Base-by-base conservation (phyloP, 192 early-diverging fungal species). In the Phycomyces nitens region DNA sequence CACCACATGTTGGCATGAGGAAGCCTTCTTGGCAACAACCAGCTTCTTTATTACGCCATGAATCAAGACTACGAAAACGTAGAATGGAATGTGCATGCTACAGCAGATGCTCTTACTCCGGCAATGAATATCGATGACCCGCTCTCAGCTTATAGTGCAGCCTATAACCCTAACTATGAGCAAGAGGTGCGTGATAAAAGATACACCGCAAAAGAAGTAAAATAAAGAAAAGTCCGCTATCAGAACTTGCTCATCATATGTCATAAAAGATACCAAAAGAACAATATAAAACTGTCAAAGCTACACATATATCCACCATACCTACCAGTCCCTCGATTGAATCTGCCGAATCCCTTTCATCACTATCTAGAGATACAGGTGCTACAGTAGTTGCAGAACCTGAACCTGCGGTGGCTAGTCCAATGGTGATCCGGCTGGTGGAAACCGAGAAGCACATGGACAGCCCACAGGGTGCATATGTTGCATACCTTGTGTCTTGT, bases 381-480 rank as follows among this genome's bases (percentile, higher is more conserved):
- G 7, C 29, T 7, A 34, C 29, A 44, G 43, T 11, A 16, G 60
- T 12, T 6, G 18, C 53, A 27, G 15, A 24, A 53, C 52, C 53
- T 29, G 29, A 47, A 23, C 49, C 29, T 11, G 50, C 22, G 42
- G 61, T 56, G 3, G 56, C 69, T 16, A 53, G 53, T 43, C 42
- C 63, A 23, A 83, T 83, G 81, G 70, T 77, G 22, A 81, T 95
- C 21, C 80, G 82, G 0, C 84, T 98, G 10, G 78, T 70, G 21
- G 90, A 94, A 58, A 83, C 96, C 9, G 85, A 89, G 63, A 98
- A 95, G 75, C 91, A 96, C 61, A 88, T 89, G 41, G 96, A 98
- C 62, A 92, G 94, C 6, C 87, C 91, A 0, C 79, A 79, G 34
- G 84, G 82, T 52, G 86, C 92, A 26, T 93, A 84, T 73, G 85